Evolutionary conservation across 257 asterid genomes (phyloP).

Genomic region (Ophiorrhiza pumila): DNA sequence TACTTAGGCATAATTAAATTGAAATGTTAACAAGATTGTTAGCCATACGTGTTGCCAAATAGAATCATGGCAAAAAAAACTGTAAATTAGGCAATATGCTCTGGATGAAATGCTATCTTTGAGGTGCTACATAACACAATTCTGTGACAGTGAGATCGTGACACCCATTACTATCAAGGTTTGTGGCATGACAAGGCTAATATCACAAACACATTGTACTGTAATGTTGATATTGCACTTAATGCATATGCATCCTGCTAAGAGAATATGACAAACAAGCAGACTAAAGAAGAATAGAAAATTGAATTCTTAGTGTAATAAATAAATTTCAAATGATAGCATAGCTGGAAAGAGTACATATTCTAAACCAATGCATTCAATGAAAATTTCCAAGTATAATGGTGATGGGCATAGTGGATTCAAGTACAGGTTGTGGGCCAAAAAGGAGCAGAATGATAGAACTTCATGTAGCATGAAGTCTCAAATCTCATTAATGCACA

Average conservation of each 20-base stretch:
- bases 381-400: conserved; percentile 2
- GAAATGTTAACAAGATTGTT: neutral
- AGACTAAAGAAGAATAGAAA: neutral
- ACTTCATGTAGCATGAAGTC: conserved; percentile 3
- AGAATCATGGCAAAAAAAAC: no score
- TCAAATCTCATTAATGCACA: conserved; percentile 12
- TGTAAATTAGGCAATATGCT: neutral
- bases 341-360: conserved; percentile 8
- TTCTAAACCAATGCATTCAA: conserved; percentile 1
- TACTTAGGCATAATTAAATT: neutral
- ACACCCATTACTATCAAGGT: neutral
- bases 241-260: conserved; percentile 4
- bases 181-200: neutral
- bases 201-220: neutral
- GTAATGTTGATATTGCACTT: neutral
- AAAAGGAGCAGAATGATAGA: conserved; percentile 7
- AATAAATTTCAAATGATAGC: neutral
- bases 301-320: neutral
- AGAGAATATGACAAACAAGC: neutral
- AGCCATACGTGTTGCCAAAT: neutral
- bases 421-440: conserved; percentile 19
- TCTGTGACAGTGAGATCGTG: neutral
- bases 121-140: neutral
- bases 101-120: neutral
- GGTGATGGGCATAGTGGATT: conserved; percentile 13